These are phyloP conservation scores for Castanea mollissima DNA, from an alignment of 306 rosid species.

Conservation along the genomic window DNA sequence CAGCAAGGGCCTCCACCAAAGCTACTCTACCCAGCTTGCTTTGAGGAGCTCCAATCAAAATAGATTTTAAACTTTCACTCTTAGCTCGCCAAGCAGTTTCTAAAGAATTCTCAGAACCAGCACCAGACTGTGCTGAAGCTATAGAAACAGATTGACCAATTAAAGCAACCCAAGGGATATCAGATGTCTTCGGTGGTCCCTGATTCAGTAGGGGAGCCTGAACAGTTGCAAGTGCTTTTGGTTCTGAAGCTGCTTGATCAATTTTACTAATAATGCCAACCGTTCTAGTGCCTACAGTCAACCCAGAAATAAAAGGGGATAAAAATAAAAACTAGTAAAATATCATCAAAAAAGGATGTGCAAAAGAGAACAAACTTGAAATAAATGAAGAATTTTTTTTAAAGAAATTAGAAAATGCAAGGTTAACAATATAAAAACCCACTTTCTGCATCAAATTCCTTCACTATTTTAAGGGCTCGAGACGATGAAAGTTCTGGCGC, in stretches of 20 bases:
- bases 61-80: slow-evolving; percentile 91
- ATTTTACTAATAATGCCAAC: slow-evolving; percentile 87
- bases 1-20: slow-evolving; percentile 83
- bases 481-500: slow-evolving; percentile 87
- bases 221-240: slow-evolving; percentile 87
- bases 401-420: too few species aligned
- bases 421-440: background rate
- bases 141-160: slow-evolving; percentile 96
- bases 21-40: slow-evolving; percentile 95
- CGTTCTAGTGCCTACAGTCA: slow-evolving; percentile 77
- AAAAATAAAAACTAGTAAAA: background rate
- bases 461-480: slow-evolving; percentile 74
- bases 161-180: slow-evolving; percentile 96
- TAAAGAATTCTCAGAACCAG: slow-evolving; percentile 81
- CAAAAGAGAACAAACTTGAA: too few species aligned
- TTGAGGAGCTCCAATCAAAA: slow-evolving; percentile 87
- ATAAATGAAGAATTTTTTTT: too few species aligned
- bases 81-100: slow-evolving; percentile 99
- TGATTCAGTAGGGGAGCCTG: slow-evolving; percentile 86
- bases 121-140: slow-evolving; percentile 90
- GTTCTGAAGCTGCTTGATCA: slow-evolving; percentile 93
- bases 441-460: slow-evolving; percentile 92
- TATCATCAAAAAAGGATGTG: too few species aligned
- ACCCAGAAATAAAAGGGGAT: slow-evolving; percentile 5
- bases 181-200: slow-evolving; percentile 84